These are phyloP conservation scores for Spinacia oleracea DNA, from an alignment of 179 eudicot species.

Conservation along the genomic window DNA sequence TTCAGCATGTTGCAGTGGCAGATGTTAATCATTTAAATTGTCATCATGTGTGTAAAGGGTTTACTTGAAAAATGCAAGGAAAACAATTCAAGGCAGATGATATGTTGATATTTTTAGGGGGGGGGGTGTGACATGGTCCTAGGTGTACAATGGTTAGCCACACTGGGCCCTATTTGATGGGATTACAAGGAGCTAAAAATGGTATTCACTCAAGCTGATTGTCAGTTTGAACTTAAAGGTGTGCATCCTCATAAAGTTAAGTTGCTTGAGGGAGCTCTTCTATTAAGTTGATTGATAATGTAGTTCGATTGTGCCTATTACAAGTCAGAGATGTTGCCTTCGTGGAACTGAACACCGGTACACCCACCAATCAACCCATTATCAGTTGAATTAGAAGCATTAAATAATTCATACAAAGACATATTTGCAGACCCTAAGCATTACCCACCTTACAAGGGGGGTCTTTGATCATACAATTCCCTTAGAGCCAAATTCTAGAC, in stretches of 20 bases:
- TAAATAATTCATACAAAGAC: neutral
- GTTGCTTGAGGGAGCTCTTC: no score
- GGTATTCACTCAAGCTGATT: neutral
- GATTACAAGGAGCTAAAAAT: neutral
- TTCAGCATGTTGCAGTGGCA: neutral
- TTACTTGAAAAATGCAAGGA: neutral
- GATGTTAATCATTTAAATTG: neutral
- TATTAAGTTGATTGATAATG: neutral
- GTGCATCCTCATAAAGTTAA: neutral
- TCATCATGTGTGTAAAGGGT: neutral
- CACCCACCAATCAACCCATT: no score
- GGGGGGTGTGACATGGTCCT: neutral
- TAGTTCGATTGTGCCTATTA: neutral
- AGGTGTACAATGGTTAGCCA: neutral
- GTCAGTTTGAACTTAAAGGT: neutral
- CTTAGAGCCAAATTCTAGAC: neutral
- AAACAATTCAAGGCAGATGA: neutral
- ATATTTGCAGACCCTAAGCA: neutral
- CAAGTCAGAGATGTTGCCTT: neutral
- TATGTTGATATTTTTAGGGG: neutral
- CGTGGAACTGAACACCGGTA: neutral
- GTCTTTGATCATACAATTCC: neutral
- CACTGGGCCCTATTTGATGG: neutral
- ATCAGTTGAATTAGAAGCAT: no score
- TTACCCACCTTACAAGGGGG: neutral